phyloP scores from a whole-genome alignment of 2,329 filamentous ascomycete species.

The Cylindrodendrum hubeiense region DNA sequence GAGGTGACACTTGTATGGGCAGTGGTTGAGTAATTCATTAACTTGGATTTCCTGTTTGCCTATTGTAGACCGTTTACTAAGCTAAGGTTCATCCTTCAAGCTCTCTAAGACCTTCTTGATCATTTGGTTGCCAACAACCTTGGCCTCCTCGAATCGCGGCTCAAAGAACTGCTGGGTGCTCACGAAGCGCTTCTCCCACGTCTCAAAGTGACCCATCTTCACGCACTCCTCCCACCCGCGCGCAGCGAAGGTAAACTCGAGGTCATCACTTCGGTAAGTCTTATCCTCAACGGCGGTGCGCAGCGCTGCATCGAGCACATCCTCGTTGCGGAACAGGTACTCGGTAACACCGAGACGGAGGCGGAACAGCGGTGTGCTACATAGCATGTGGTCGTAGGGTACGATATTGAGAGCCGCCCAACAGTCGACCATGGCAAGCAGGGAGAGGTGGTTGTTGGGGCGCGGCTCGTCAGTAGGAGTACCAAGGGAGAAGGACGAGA shows the following conservation, averaged over 20 bases:
- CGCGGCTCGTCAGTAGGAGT: constrained; percentile 72
- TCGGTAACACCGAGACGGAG: constrained; percentile 98
- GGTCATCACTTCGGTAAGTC: constrained; percentile 92
- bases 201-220: constrained; percentile 89
- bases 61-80: background rate
- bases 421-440: constrained; percentile 98
- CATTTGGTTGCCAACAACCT: constrained; percentile 93
- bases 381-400: constrained; percentile 99
- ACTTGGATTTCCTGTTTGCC: background rate
- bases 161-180: constrained; percentile 93
- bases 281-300: constrained; percentile 89
- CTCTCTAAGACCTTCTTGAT: constrained; percentile 94
- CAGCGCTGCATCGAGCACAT: constrained; percentile 85
- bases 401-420: constrained; percentile 95
- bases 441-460: constrained; percentile 92
- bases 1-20: background rate
- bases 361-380: constrained; percentile 96
- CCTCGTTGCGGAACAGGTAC: constrained; percentile 88
- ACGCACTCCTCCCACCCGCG: constrained; percentile 97
- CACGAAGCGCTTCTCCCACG: constrained; percentile 91
- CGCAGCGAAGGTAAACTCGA: constrained; percentile 98
- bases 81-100: constrained; percentile 58
- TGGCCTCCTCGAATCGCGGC: constrained; percentile 88
- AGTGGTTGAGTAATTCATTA: background rate
- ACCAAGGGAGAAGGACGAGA: constrained; percentile 90